phyloP scores from a whole-genome alignment of 139 green algal species.

The Tetraselmis chui region DNA sequence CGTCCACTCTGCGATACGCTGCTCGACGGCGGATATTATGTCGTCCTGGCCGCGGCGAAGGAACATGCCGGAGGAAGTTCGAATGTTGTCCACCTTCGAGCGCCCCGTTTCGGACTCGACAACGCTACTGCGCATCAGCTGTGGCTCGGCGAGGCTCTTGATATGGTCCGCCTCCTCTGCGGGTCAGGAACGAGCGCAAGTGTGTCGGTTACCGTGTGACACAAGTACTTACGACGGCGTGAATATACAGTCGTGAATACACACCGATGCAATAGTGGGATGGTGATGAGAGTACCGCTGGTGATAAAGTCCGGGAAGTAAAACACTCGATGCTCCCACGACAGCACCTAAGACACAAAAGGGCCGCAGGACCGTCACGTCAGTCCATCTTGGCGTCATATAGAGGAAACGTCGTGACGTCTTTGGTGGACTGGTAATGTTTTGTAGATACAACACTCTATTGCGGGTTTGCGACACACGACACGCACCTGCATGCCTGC shows the following conservation, averaged over 20 bases:
- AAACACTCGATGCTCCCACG: not conserved
- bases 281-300: not conserved
- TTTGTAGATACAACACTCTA: no score
- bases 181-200: not conserved
- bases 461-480: no score
- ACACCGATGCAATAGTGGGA: not conserved
- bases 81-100: conserved; percentile 22
- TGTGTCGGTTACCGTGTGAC: no score
- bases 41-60: conserved; percentile 25
- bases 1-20: conserved; percentile 35
- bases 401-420: no score
- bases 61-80: conserved; percentile 37
- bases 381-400: no score
- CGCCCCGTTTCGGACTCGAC: conserved; percentile 30
- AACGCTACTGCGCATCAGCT: conserved; percentile 28
- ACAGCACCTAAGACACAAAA: no score
- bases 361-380: no score
- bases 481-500: no score
- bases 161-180: conserved; percentile 39
- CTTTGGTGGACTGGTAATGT: no score
- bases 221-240: no score
- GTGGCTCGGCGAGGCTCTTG: conserved; percentile 7
- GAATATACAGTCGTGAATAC: no score
- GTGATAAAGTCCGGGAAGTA: not conserved
- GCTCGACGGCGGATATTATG: conserved; percentile 26